These are phyloP conservation scores for Immersiporthe knoxdaviesiana DNA, from an alignment of 2,329 filamentous ascomycete species.

Conservation along the genomic window DNA sequence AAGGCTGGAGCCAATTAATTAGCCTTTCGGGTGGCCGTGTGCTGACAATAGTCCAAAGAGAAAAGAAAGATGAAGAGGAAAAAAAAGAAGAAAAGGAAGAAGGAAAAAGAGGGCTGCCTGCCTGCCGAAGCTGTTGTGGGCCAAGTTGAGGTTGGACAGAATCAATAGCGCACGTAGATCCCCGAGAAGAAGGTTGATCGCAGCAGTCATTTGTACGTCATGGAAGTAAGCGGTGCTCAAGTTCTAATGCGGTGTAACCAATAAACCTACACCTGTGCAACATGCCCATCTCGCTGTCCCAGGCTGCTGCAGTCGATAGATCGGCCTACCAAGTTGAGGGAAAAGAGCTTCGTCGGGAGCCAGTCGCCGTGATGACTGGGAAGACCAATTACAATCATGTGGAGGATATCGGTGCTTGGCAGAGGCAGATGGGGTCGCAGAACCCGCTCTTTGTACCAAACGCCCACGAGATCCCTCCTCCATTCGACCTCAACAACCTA, in stretches of 20 bases:
- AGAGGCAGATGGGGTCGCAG: neutral
- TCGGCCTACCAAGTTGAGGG: neutral
- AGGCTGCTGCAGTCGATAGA: neutral
- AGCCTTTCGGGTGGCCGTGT: too few species aligned
- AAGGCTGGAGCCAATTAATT: neutral
- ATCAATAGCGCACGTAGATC: neutral
- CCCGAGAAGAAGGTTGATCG: neutral
- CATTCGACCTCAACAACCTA: neutral
- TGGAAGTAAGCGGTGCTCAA: neutral
- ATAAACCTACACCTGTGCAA: constrained; percentile 1
- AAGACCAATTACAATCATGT: neutral
- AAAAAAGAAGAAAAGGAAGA: too few species aligned
- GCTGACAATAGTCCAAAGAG: neutral
- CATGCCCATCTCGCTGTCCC: neutral
- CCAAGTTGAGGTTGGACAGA: neutral
- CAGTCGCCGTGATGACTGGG: neutral
- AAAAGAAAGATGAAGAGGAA: neutral
- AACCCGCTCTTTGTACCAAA: constrained; percentile 11
- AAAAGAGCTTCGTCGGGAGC: neutral
- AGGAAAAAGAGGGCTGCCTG: neutral
- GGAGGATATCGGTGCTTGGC: neutral
- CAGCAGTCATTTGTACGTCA: neutral
- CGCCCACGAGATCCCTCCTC: neutral
- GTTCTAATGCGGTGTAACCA: neutral
- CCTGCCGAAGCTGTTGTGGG: neutral